phyloP scores from a whole-genome alignment of 495 filamentous ascomycete genomes.

The Durotheca rogersii region DNA sequence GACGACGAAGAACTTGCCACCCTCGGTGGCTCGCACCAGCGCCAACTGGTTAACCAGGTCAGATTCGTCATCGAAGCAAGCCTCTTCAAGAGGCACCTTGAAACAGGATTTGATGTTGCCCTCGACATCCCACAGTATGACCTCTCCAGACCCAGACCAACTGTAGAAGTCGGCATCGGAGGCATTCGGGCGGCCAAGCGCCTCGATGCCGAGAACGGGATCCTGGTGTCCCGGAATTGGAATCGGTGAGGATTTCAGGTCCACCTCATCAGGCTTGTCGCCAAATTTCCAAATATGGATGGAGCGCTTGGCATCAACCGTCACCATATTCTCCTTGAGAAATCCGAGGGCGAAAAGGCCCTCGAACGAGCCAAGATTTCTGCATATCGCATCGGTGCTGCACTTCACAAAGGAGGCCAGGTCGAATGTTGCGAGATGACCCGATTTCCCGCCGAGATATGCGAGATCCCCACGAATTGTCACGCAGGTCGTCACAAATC shows the following conservation, averaged over 20 bases:
- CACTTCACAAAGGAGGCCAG: slow-evolving; percentile 43
- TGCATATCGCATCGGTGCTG: slow-evolving; percentile 29
- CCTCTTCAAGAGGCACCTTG: slow-evolving; percentile 67
- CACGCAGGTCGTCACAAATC: slow-evolving; percentile 64
- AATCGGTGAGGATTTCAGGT: slow-evolving; percentile 39
- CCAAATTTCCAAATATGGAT: slow-evolving; percentile 64
- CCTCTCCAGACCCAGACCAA: slow-evolving; percentile 75
- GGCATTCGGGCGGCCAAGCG: slow-evolving; percentile 57
- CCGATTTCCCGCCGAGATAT: slow-evolving; percentile 49
- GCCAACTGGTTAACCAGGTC: slow-evolving; percentile 74
- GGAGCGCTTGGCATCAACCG: slow-evolving; percentile 69
- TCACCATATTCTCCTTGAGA: slow-evolving; percentile 66
- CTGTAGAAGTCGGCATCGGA: slow-evolving; percentile 75
- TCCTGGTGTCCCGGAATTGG: slow-evolving; percentile 71
- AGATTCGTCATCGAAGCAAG: slow-evolving; percentile 52
- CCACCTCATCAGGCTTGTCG: slow-evolving; percentile 32
- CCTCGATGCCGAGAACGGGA: slow-evolving; percentile 71
- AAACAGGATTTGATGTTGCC: slow-evolving; percentile 67
- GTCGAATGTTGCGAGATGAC: slow-evolving; percentile 42
- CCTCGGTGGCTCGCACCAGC: slow-evolving; percentile 60
- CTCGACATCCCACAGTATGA: slow-evolving; percentile 77
- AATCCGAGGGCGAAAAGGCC: slow-evolving; percentile 66
- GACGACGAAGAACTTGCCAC: slow-evolving; percentile 66
- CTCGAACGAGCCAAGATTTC: slow-evolving; percentile 26
- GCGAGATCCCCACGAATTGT: slow-evolving; percentile 45